Base-by-base conservation (phyloP, 495 filamentous ascomycete genomes). In the Podospora anserina region DNA sequence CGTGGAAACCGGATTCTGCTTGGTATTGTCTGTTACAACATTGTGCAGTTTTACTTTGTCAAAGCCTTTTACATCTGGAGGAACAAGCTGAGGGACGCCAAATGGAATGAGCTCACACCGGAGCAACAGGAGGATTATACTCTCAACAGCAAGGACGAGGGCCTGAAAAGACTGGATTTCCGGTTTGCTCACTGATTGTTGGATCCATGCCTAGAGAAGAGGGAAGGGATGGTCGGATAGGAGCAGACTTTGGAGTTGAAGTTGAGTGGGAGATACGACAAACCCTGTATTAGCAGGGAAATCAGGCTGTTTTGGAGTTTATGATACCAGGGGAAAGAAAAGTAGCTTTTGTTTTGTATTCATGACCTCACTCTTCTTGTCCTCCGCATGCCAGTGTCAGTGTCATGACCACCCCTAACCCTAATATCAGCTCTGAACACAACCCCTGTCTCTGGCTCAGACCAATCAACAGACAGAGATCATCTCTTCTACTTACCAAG, bases 1-100 rank as follows among this genome's bases (percentile, higher is more conserved):
- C 76, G 81, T 23, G 86, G 86, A 2, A 88, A 88, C 71, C 78
- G 74, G 11, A 73, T 80, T 30, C 71, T 88, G 13, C 68, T 87
- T 0, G 79, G 70, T 0, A 80, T 87, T 30, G 77, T 74, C 26
- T 73, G 78, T n/a, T 74, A 84, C 53, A 82, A 80, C 30, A 74
- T 80, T 30, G 66, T 70, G 6, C 34, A 76, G 60, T 80, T 82
- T 58, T 69, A 76, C 26, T 54, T 76, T 19, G 72, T 76, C 2
- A 82, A 82, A 70, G 65, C 44, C n/a, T 83, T 81, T 58, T 82
- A 82, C 67, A 59, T 82, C 49, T 77, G 71, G 69, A 69, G 75
- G 44, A 83, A 83, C 60, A 77, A 71, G 68, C 27, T 69, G 44
- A 68, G 75, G 30, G 77, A 78, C 15, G 67, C 62, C 23, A 71